These are phyloP conservation scores for Claviceps paspali DNA, from an alignment of 2,329 filamentous ascomycete species.

Conservation along the genomic window DNA sequence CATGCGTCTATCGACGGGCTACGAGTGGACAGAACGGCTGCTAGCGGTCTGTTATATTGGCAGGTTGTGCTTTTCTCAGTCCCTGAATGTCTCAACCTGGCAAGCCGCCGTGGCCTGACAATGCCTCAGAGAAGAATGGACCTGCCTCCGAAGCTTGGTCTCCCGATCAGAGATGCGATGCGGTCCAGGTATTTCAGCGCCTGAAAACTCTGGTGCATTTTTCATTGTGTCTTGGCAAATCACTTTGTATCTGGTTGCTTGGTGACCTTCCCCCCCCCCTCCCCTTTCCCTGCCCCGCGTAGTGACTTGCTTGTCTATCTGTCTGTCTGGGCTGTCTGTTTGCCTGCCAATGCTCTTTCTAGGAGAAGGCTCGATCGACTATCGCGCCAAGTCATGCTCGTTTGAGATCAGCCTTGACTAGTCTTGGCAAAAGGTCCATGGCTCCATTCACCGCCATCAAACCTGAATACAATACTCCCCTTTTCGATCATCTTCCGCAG, in stretches of 20 bases:
- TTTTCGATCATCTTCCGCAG: neutral
- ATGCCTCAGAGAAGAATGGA: conserved; percentile 7
- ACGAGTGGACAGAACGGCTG: neutral
- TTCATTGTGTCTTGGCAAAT: too few species aligned
- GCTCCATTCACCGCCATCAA: neutral
- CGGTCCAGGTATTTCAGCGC: too few species aligned
- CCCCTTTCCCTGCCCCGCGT: too few species aligned
- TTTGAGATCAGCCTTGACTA: neutral
- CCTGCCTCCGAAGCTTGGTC: neutral
- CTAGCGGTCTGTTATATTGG: neutral
- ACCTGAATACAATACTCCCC: neutral
- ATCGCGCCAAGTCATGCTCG: neutral
- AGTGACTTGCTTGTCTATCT: too few species aligned
- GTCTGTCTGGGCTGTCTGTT: too few species aligned
- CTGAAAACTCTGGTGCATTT: too few species aligned
- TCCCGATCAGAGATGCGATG: neutral
- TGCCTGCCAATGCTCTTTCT: neutral
- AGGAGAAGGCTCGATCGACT: neutral
- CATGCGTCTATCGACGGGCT: neutral
- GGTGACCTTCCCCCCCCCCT: too few species aligned
- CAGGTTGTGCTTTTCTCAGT: conserved; percentile 5
- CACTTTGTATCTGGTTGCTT: too few species aligned
- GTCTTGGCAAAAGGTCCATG: neutral
- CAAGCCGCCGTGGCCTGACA: conserved; percentile 3
- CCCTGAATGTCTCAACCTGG: conserved; percentile 9